A percentile compares a stretch with the other conserved stretches of the same genome.
These are phyloP conservation scores for Boletus fagicola DNA, from an alignment of 768 basidiomycete species.

Conservation along the genomic window DNA sequence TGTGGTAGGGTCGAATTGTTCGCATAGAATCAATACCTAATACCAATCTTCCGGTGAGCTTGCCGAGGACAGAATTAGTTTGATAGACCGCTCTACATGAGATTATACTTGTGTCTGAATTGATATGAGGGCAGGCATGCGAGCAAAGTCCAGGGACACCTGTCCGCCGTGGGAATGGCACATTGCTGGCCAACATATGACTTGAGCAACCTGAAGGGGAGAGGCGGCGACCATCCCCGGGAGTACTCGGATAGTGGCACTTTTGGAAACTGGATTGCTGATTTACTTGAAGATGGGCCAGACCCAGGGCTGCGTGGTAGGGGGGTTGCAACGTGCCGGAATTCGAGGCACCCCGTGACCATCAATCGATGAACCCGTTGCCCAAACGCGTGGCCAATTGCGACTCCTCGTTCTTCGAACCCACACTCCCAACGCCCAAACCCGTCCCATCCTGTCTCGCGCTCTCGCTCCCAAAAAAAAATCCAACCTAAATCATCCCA, in stretches of 20 bases:
- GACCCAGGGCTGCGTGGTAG: neutral
- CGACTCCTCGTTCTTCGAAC: conserved; percentile 5
- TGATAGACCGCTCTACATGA: neutral
- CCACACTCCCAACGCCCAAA: conserved; percentile 1
- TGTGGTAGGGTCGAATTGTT: neutral
- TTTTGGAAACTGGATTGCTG: neutral
- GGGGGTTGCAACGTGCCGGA: neutral
- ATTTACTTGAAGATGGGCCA: neutral
- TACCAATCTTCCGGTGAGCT: neutral
- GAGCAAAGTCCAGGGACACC: neutral
- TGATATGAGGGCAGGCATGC: neutral
- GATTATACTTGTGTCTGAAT: too few relatives aligned
- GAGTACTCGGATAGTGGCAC: neutral
- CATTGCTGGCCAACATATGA: neutral
- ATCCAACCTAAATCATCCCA: neutral
- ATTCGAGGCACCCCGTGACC: neutral
- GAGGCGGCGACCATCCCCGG: too few relatives aligned
- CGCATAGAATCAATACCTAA: neutral
- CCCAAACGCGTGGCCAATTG: neutral
- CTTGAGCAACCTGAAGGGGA: too few relatives aligned
- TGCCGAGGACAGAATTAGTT: neutral
- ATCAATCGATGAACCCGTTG: neutral
- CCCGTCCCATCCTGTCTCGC: conserved; percentile 1
- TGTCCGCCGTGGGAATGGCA: neutral
- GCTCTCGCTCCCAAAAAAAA: conserved; percentile 1